Evolutionary conservation across 2,329 filamentous ascomycete genomes (phyloP), one percentile per base, ranked within the genome.

Genomic region (Graphilbum fragrans): DNA sequence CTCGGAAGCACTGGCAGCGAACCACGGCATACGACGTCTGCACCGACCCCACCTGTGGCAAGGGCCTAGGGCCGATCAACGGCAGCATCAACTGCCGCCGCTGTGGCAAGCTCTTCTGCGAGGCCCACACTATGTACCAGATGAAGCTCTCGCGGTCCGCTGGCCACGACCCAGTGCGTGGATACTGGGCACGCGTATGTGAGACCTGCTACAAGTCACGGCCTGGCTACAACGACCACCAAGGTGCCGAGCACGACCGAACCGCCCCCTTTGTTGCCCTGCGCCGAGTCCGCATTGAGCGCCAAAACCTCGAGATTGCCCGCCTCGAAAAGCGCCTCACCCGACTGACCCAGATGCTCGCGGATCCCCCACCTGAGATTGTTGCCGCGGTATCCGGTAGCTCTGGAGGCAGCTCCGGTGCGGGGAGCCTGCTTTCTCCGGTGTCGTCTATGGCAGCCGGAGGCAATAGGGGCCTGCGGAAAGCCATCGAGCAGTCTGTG

Each of bases 131-230:
- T 40, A 94, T 98, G 88, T 98, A 96, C 56, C 90, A 98, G 65
- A 96, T 96, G 84, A 95, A 93, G 66, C 70, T 98, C 11, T 94
- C 88, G 9, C 72, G 88, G 41, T 82, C 87, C 23, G 92, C 92
- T 4, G 74, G 80, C 44, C 86, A 95, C 60, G 92, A 98, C 49
- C 90, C 92, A 0, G 77, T 92, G 2, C 70, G 90, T 47, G 92
- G 92, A 8, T 75, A 86, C 51, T 98, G 92, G 92, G 94, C 86
- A 52, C 69, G 92, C 39, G 90, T 96, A 2, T 98, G 92, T 57
- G 92, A 98, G 65, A 96, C 92, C n/a, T 98, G 92, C 63, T 98
- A 92, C 65, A 96, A 95, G 64, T 94, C 87, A 39, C 76, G 92
- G 53, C 86, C 88, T 21, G 92, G 92, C 4, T 98, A 98, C 61